These are phyloP conservation scores for Scedosporium boydii DNA, from an alignment of 2,329 filamentous ascomycete genomes.

Conservation along the genomic window DNA sequence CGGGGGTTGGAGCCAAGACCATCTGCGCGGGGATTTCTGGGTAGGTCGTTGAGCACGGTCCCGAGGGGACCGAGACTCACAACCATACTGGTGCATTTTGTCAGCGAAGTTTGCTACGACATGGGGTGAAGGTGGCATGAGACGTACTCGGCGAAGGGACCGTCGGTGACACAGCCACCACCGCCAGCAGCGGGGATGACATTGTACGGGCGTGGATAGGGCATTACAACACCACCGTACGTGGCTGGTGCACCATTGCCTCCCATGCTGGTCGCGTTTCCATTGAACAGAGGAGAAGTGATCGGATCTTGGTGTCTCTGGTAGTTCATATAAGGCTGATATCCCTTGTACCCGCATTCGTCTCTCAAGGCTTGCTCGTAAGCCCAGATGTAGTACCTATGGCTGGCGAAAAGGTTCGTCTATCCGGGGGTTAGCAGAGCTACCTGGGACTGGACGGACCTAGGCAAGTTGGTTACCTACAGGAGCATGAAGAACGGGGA, in stretches of 20 bases:
- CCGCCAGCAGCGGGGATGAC: conserved; percentile 37
- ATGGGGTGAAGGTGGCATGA: not conserved
- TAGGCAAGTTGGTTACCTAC: not conserved
- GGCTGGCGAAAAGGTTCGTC: conserved; percentile 21
- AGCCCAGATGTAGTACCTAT: conserved; percentile 21
- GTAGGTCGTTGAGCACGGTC: conserved; percentile 12
- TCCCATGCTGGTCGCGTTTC: conserved; percentile 32
- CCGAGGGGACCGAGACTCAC: conserved; percentile 30
- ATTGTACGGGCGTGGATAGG: conserved; percentile 13
- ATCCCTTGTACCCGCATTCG: conserved; percentile 27
- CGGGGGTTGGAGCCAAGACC: conserved; percentile 31
- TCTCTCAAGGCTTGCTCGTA: conserved; percentile 21
- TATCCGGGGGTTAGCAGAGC: conserved; percentile 12
- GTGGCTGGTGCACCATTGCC: conserved; percentile 29
- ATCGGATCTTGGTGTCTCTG: conserved; percentile 22
- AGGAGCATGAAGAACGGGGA: conserved; percentile 28
- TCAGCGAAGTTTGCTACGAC: too few species aligned
- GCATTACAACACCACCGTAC: conserved; percentile 17
- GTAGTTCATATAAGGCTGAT: conserved; percentile 38
- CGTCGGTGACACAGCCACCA: conserved; percentile 43
- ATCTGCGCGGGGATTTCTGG: conserved; percentile 15
- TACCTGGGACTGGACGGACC: not conserved
- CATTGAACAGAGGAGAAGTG: conserved; percentile 37
- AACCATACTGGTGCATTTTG: conserved; percentile 14
- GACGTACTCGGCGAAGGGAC: conserved; percentile 32